Percentiles rank a stretch among this genome's conserved stretches.
These are phyloP conservation scores for Boletus calvinii DNA, from an alignment of 1,284 basidiomycete genomes.

Conservation along the genomic window DNA sequence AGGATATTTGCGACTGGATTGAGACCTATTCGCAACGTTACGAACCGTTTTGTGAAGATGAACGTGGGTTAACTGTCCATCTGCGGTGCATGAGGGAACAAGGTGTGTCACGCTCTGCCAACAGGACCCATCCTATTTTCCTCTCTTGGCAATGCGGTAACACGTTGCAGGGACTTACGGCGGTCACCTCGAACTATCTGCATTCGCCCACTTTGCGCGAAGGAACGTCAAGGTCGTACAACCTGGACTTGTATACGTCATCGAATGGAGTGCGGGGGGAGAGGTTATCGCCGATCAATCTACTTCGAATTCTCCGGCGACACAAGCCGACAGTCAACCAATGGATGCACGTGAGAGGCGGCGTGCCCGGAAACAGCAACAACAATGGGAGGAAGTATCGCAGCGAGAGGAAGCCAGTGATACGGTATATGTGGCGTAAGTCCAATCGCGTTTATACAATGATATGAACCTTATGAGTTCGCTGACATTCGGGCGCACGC, in stretches of 20 bases:
- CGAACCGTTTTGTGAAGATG: conserved; percentile 87
- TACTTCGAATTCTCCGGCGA: conserved; percentile 22
- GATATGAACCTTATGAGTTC: conserved; percentile 6
- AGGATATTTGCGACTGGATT: conserved; percentile 83
- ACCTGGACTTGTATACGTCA: conserved; percentile 82
- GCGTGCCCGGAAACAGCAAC: conserved; percentile 32
- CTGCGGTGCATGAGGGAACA: conserved; percentile 73
- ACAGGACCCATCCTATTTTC: conserved; percentile 1
- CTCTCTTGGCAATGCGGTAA: conserved; percentile 13
- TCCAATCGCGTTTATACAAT: conserved; percentile 28
- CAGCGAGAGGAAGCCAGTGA: conserved; percentile 33
- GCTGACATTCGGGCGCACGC: conserved; percentile 13
- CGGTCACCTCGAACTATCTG: conserved; percentile 87
- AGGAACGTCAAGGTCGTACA: conserved; percentile 90
- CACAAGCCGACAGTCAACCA: conserved; percentile 27
- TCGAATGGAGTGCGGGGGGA: conserved; percentile 66
- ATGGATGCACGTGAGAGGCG: conserved; percentile 36
- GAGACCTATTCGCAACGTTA: conserved; percentile 69
- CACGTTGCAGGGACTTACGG: conserved; percentile 73
- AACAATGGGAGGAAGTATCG: conserved; percentile 31
- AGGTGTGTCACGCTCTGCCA: conserved; percentile 43
- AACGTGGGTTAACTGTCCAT: conserved; percentile 71
- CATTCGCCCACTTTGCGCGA: conserved; percentile 79
- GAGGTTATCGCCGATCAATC: conserved; percentile 34
- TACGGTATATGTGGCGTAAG: conserved; percentile 79